Evolutionary conservation across 2,329 filamentous ascomycete species (phyloP).

Genomic region (Penicillium sp.): DNA sequence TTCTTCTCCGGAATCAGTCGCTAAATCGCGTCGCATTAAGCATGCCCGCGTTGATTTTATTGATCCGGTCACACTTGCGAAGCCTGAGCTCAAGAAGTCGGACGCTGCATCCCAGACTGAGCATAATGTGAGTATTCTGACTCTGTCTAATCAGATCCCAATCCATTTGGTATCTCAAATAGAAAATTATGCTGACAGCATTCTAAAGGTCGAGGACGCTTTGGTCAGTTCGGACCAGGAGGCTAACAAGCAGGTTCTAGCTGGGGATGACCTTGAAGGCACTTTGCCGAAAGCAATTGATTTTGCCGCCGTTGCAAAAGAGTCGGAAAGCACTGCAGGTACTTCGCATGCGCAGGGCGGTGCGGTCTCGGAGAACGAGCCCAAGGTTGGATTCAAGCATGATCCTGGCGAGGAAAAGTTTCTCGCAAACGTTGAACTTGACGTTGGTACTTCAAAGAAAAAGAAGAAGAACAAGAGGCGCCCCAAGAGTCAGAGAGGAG

Average conservation of each 20-base stretch:
- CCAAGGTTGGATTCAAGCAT: constrained; percentile 1
- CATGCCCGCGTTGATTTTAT: not conserved
- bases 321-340: not conserved
- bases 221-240: not conserved
- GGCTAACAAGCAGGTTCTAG: too few species aligned
- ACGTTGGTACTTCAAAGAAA: constrained; percentile 9
- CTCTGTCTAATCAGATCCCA: not conserved
- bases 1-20: not conserved
- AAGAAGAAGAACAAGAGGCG: constrained; percentile 37
- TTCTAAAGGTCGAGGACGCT: not conserved
- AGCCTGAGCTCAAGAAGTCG: not conserved
- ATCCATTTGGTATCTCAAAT: not conserved
- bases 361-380: not conserved
- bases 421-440: constrained; percentile 4
- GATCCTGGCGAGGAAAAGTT: constrained; percentile 4
- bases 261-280: not conserved
- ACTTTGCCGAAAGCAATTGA: not conserved
- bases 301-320: not conserved
- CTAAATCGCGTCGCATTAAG: too few species aligned
- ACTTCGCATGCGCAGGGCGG: not conserved
- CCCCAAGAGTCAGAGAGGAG: constrained; percentile 43
- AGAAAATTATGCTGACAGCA: not conserved
- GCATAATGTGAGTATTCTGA: not conserved
- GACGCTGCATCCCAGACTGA: not conserved
- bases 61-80: not conserved